Base-by-base conservation (phyloP, 495 filamentous ascomycete genomes). In the Daldinia vernicosa region DNA sequence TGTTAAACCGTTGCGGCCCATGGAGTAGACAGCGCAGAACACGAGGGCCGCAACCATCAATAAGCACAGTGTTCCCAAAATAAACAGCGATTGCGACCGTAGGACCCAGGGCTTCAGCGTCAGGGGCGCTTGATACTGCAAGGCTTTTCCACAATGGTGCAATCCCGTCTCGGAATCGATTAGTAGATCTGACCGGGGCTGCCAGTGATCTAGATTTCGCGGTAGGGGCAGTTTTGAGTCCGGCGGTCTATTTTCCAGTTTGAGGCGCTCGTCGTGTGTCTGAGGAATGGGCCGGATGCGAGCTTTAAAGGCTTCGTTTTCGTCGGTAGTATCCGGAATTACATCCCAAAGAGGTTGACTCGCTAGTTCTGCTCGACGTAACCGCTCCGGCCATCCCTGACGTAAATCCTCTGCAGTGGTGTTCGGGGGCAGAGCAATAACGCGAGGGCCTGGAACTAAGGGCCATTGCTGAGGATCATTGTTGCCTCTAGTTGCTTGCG, bases 1-100 rank as follows among this genome's bases (percentile, higher is more conserved):
- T 78, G 86, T 87, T 6, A 97, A 75, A 0, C 94, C 92, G 8
- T 83, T 70, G 60, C 90, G 85, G 5, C 80, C 73, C 24, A 83
- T 80, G 4, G 93, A 93, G 79, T 86, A 95, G 24, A 92, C 81
- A 60, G 91, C 93, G 76, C 86, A 90, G 75, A 94, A 90, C 8
- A 90, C 82, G 17, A 97, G 82, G 6, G 84, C 90, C 0, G 84
- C 87, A 32, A 93, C 85, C 89, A 95, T 93, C 12, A 91, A 79
- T 12, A 93, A 67, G 66, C 89, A 90, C 60, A 90, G 81, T 9
- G 86, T 68, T 60, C 90, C 84, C 32, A 90, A 81, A 28, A 84
- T 54, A 1, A 84, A 66, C 63, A 97, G 80, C 9, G 88, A 88
- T 63, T 82, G 80, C 0, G 89, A 80, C 26, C 91, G 88, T 47